Base-by-base conservation (phyloP, 805 yeast species). In the Yamadazyma kitorensis region DNA sequence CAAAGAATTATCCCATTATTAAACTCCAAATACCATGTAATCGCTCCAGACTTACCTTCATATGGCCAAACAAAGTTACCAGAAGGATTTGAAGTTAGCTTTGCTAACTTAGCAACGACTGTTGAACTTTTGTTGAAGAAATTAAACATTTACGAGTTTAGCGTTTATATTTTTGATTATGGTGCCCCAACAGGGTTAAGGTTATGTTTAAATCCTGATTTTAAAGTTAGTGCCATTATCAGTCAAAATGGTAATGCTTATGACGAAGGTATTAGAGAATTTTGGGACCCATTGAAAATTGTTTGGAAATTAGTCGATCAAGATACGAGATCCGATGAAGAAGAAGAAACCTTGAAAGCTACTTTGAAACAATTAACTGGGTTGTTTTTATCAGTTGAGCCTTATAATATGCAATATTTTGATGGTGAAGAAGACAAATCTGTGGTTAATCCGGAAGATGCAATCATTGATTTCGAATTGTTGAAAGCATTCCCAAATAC, bases 41-140 rank as follows among this genome's bases (percentile, higher is more conserved):
- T 68, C 33, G 73, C 73, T 3, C 74, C 74, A 6, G 74, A 68
- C 41, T 41, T 68, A n/a, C 74, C 74, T 10, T 61, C 68, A 6
- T 67, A 49, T 42, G 73, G 73, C 2, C 54, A 48, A 34, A 62
- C 72, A 3, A 51, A 52, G 20, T 34, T 44, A n/a, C 57, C 66
- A 5, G 37, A 37, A 3, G 48, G 38, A 18, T 61, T 47, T 36
- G 34, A 40, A n/a, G 54, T 47, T 35, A 49, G 53, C 7, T 68
- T 68, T 43, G 64, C 46, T 4, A 49, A 41, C 19, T 23, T 68
- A 17, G 48, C 68, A 3, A 46, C 51, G 11, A 43, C 67, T 2
- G 44, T 66, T 25, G 59, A 43, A 7, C 41, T 44, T 13, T 61
- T 68, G 35, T 40, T 62, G 17, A 48, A 52, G 9, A 40, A 29